These are phyloP conservation scores for Colletotrichum phormii DNA, from an alignment of 2,329 filamentous ascomycete genomes.

Conservation along the genomic window DNA sequence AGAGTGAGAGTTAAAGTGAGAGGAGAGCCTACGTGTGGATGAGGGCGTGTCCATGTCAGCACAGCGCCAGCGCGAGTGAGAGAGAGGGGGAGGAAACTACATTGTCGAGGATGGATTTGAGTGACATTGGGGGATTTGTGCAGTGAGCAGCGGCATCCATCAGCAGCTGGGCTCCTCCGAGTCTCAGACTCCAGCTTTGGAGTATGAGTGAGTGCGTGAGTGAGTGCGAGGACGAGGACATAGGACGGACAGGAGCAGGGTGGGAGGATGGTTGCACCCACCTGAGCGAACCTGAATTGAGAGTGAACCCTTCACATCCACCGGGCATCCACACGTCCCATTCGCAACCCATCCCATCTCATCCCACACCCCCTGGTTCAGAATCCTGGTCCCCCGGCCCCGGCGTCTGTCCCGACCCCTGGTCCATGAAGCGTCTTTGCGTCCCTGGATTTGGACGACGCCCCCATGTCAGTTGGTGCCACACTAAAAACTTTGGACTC, in stretches of 20 bases:
- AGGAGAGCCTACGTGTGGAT: conserved; percentile 4
- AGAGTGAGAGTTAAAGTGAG: not conserved
- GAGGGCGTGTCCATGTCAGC: conserved; percentile 7
- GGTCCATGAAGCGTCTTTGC: conserved; percentile 36
- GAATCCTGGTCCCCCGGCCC: conserved; percentile 12
- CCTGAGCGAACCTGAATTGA: conserved; percentile 33
- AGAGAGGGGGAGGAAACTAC: not conserved
- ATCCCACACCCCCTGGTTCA: conserved; percentile 22
- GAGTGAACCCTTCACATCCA: conserved; percentile 35
- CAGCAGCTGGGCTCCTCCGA: not conserved
- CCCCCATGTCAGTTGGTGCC: conserved; percentile 33
- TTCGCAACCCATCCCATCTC: conserved; percentile 22
- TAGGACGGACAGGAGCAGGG: not conserved
- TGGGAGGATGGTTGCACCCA: conserved; percentile 33
- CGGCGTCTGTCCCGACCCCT: conserved; percentile 18
- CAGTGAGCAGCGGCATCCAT: not conserved
- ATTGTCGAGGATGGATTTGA: not conserved
- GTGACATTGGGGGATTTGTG: conserved; percentile 5
- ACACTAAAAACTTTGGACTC: conserved; percentile 31
- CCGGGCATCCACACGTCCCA: conserved; percentile 31
- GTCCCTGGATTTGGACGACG: conserved; percentile 35
- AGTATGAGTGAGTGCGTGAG: not conserved
- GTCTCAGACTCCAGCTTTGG: not conserved
- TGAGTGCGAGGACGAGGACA: not conserved
- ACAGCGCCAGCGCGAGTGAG: not conserved